phyloP scores from a whole-genome alignment of 257 asterid species.

The Datura wrightii region DNA sequence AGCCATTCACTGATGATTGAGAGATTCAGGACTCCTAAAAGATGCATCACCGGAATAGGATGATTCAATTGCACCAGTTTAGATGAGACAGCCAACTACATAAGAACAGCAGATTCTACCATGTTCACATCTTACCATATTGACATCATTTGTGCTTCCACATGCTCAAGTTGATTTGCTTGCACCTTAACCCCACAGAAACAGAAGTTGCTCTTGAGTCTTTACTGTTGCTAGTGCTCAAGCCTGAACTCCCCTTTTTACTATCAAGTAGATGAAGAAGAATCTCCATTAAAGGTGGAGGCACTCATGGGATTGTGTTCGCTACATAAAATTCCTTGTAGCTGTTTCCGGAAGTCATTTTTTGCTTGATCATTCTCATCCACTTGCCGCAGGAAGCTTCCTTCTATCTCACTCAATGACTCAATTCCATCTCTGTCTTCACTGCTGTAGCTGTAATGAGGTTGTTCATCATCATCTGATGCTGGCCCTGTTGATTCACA shows the following conservation, averaged over 20 bases:
- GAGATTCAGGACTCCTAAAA: conserved; percentile 34
- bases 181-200: conserved; percentile 35
- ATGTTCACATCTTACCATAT: conserved; percentile 22
- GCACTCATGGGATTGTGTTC: conserved; percentile 50
- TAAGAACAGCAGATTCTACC: conserved; percentile 35
- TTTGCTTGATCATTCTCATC: conserved; percentile 71
- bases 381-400: conserved; percentile 68
- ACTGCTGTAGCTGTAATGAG: conserved; percentile 48
- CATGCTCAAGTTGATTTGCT: conserved; percentile 11
- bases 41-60: conserved; percentile 34
- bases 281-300: conserved; percentile 50
- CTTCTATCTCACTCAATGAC: conserved; percentile 85
- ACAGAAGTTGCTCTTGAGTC: conserved; percentile 53
- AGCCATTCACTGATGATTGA: conserved; percentile 33
- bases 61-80: conserved; percentile 29
- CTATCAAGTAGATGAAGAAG: conserved; percentile 51
- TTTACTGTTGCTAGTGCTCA: conserved; percentile 66
- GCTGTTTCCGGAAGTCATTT: conserved; percentile 77
- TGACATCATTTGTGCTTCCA: conserved; percentile 34
- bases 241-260: conserved; percentile 53
- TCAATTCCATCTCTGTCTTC: conserved; percentile 64
- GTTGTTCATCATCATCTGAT: conserved; percentile 52
- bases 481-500: conserved; percentile 62
- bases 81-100: conserved; percentile 27
- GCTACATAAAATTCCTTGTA: conserved; percentile 71